These are phyloP conservation scores for Baudoinia panamericana DNA, from an alignment of 495 filamentous ascomycete species.

Conservation along the genomic window DNA sequence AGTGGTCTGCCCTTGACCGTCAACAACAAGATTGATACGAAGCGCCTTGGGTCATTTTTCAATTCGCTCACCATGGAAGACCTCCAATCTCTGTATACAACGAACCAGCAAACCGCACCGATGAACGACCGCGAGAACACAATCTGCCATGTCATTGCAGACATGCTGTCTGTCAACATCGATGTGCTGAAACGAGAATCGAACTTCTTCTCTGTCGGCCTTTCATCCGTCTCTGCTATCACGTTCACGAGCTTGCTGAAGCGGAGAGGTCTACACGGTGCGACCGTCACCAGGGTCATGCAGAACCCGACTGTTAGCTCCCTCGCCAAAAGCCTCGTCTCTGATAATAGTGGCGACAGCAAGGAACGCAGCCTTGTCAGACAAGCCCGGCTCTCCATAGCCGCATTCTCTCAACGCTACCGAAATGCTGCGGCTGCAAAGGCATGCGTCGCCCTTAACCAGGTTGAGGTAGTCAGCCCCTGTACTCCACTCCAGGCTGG, in stretches of 20 bases:
- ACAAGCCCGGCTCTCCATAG: conserved; percentile 28
- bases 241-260: conserved; percentile 39
- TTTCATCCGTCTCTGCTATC: conserved; percentile 72
- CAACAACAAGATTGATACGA: conserved; percentile 66
- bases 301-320: too few relatives aligned
- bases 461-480: conserved; percentile 58
- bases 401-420: conserved; percentile 45
- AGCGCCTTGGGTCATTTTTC: conserved; percentile 46
- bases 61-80: conserved; percentile 38
- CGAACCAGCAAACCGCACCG: conserved; percentile 13
- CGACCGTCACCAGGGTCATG: conserved; percentile 51
- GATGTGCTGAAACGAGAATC: conserved; percentile 39
- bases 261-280: conserved; percentile 38
- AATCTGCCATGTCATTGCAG: conserved; percentile 40
- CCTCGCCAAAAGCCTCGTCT: too few relatives aligned
- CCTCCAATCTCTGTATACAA: conserved; percentile 38
- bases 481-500: conserved; percentile 72
- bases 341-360: too few relatives aligned
- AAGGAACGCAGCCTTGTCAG: not conserved
- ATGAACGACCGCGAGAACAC: conserved; percentile 33
- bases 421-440: conserved; percentile 34
- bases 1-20: conserved; percentile 50
- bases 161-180: conserved; percentile 33
- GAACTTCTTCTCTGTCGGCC: conserved; percentile 67
- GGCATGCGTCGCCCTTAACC: conserved; percentile 31